A percentile compares a stretch with the other conserved stretches of the same genome.
Conservation (phyloP, 345 rosid genomes). For the Orychophragmus violaceus region DNA sequence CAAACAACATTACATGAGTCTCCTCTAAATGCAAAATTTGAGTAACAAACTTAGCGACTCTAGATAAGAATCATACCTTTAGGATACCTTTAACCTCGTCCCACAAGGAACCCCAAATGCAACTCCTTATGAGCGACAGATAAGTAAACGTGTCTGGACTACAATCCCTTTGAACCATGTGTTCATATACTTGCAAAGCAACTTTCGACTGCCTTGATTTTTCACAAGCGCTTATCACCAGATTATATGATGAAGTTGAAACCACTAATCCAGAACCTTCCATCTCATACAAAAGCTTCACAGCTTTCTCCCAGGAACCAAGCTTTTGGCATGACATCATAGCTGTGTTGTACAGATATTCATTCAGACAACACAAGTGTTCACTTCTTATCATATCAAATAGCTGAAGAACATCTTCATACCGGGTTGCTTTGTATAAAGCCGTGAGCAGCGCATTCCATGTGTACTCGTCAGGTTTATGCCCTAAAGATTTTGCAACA, state of each 20-base stretch:
- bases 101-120: slow-evolving; percentile 83
- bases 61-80: slow-evolving; percentile 39
- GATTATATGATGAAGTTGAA: slow-evolving; percentile 55
- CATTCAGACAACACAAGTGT: slow-evolving; percentile 34
- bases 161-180: slow-evolving; percentile 51
- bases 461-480: slow-evolving; percentile 63
- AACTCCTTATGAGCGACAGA: slow-evolving; percentile 56
- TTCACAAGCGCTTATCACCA: slow-evolving; percentile 64
- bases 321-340: slow-evolving; percentile 72
- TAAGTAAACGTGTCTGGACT: slow-evolving; percentile 39
- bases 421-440: slow-evolving; percentile 49
- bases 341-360: slow-evolving; percentile 53
- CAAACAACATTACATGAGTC: background rate
- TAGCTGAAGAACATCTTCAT: slow-evolving; percentile 52
- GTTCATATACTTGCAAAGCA: slow-evolving; percentile 68
- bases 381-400: slow-evolving; percentile 51
- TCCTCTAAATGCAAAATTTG: background rate
- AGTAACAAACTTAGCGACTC: background rate
- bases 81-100: slow-evolving; percentile 54
- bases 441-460: slow-evolving; percentile 68
- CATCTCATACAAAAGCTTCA: slow-evolving; percentile 72
- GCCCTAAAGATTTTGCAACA: slow-evolving; percentile 45
- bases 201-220: slow-evolving; percentile 58
- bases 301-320: slow-evolving; percentile 66
- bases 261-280: slow-evolving; percentile 48